A percentile compares a stretch with the other conserved stretches of the same genome.
These are phyloP conservation scores for Neurospora tetrasperma DNA, from an alignment of 495 filamentous ascomycete genomes.

Conservation along the genomic window DNA sequence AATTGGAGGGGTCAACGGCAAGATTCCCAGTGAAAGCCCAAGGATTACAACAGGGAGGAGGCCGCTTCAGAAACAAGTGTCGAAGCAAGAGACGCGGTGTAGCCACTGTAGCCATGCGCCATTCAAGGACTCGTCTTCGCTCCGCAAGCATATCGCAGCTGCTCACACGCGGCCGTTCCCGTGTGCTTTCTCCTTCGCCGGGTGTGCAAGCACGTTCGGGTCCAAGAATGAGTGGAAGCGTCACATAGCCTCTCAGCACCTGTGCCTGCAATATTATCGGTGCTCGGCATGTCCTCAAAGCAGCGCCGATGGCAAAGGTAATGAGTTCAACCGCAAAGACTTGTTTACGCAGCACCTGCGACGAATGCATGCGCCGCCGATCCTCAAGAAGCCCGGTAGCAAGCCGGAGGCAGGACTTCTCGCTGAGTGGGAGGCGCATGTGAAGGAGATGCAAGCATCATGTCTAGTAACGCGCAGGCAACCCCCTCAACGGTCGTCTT, in stretches of 20 bases:
- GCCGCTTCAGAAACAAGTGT: conserved; percentile 38
- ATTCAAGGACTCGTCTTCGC: conserved; percentile 47
- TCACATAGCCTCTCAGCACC: conserved; percentile 80
- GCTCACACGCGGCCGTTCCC: conserved; percentile 63
- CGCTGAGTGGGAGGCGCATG: conserved; percentile 44
- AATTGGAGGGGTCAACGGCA: background rate
- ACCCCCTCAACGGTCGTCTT: conserved; percentile 57
- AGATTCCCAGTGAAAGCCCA: conserved; percentile 6
- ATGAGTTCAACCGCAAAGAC: conserved; percentile 80
- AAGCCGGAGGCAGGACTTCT: conserved; percentile 44
- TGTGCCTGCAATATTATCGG: conserved; percentile 74
- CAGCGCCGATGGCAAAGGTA: conserved; percentile 46
- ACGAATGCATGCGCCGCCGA: conserved; percentile 70
- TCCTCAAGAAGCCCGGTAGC: conserved; percentile 37
- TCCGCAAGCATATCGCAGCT: conserved; percentile 50
- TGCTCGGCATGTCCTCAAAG: conserved; percentile 65
- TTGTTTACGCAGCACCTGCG: conserved; percentile 89
- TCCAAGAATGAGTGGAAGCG: conserved; percentile 95
- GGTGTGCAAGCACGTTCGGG: conserved; percentile 75
- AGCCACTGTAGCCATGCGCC: conserved; percentile 44
- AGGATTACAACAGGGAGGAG: conserved; percentile 26
- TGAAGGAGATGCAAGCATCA: conserved; percentile 50
- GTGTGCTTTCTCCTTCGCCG: conserved; percentile 76
- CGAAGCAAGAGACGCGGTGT: conserved; percentile 46
- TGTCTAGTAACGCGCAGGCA: conserved; percentile 60